A percentile compares a stretch with the other conserved stretches of the same genome.
phyloP scores from a whole-genome alignment of 164 flowering plant genomes.

The Chimonanthus praecox region DNA sequence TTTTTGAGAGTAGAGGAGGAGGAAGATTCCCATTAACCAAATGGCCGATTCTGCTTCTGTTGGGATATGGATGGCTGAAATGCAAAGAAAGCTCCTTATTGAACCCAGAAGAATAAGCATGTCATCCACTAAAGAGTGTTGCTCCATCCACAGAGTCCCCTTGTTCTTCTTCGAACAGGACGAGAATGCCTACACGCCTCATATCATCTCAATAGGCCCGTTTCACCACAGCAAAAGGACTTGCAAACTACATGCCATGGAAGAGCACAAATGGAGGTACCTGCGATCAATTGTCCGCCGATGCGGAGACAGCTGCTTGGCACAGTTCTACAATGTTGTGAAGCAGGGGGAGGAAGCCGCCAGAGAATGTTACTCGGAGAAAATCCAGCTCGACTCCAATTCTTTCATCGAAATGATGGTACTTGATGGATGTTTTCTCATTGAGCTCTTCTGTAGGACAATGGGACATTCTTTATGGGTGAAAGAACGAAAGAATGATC shows the following conservation, averaged over 20 bases:
- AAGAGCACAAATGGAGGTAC: neutral
- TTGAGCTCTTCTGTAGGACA: neutral
- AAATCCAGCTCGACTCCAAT: neutral
- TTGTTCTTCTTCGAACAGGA: neutral
- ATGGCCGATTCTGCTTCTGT: no score
- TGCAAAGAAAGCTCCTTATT: neutral
- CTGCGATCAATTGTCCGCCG: neutral
- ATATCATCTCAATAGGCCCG: no score
- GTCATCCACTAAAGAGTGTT: neutral
- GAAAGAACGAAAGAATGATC: neutral
- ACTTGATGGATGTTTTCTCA: constrained; percentile 1
- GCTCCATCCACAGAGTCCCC: constrained; percentile 2
- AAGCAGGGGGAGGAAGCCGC: neutral
- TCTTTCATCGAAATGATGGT: constrained; percentile 5
- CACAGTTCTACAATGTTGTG: neutral
- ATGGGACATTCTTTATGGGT: neutral
- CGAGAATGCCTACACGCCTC: neutral
- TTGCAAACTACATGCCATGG: constrained; percentile 6
- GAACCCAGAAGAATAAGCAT: neutral
- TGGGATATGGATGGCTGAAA: neutral
- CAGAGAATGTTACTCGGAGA: constrained; percentile 3
- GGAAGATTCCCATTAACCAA: no score
- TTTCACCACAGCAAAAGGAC: neutral
- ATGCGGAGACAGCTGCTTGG: neutral
- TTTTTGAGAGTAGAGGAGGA: no score